Conservation (phyloP, 495 filamentous ascomycete species). For the Penicillium coffeae region DNA sequence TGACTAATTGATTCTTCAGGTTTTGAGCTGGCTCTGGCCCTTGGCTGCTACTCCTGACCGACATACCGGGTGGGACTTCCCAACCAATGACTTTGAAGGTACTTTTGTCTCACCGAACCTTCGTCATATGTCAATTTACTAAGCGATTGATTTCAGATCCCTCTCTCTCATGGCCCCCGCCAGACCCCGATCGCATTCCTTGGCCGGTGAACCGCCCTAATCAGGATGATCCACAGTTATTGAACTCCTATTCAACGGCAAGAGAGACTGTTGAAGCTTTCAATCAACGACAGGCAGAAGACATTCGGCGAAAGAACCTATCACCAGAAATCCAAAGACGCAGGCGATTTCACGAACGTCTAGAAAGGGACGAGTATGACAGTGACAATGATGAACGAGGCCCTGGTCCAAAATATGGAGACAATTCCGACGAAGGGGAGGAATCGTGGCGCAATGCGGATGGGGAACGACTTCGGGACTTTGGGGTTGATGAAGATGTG, state of each 20-base stretch:
- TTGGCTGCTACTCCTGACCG: slow-evolving; percentile 53
- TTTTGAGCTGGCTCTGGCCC: slow-evolving; percentile 63
- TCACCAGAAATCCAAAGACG: slow-evolving; percentile 36
- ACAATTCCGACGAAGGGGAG: slow-evolving; percentile 46
- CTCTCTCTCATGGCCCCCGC: slow-evolving; percentile 73
- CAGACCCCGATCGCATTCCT: slow-evolving; percentile 80
- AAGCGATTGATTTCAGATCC: too few relatives aligned
- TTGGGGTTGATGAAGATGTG: slow-evolving; percentile 81
- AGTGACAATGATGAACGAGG: slow-evolving; percentile 33
- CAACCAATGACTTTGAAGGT: slow-evolving; percentile 87
- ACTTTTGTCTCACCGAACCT: too few relatives aligned
- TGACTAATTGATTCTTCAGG: slow-evolving; percentile 19
- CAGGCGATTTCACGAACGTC: slow-evolving; percentile 48
- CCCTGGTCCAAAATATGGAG: slow-evolving; percentile 18
- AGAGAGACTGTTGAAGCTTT: slow-evolving; percentile 53
- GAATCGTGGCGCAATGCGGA: slow-evolving; percentile 79
- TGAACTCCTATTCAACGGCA: slow-evolving; percentile 30
- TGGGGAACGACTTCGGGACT: slow-evolving; percentile 81
- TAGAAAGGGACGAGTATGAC: slow-evolving; percentile 34
- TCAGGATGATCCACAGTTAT: slow-evolving; percentile 27
- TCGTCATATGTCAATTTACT: too few relatives aligned
- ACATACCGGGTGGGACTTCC: slow-evolving; percentile 60
- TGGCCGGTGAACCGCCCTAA: slow-evolving; percentile 27
- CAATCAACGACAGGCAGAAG: slow-evolving; percentile 51
- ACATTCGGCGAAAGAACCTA: slow-evolving; percentile 41